These are phyloP conservation scores for Trichoderma atrobrunneum DNA, from an alignment of 2,329 filamentous ascomycete species.

Conservation along the genomic window DNA sequence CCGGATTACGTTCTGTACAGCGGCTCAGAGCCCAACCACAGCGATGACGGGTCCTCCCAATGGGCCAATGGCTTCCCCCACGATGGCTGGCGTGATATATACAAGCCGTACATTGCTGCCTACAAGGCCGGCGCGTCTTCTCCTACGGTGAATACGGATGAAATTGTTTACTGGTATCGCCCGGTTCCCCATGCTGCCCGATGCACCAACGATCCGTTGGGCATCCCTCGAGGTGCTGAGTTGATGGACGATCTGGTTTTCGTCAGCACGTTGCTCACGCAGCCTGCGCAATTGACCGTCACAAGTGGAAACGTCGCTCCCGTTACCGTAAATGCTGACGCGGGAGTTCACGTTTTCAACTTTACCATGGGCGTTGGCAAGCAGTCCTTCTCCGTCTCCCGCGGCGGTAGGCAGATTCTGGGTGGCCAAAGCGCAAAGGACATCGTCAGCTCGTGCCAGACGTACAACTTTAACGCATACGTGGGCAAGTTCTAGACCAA, in stretches of 20 bases:
- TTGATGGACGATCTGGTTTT: conserved; percentile 25
- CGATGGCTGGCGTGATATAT: conserved; percentile 26
- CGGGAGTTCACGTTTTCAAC: conserved; percentile 24
- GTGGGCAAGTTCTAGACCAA: conserved; percentile 22
- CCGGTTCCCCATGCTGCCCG: conserved; percentile 22
- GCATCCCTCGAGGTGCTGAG: conserved; percentile 22
- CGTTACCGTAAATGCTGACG: conserved; percentile 21
- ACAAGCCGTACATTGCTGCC: conserved; percentile 26
- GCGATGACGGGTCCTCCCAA: conserved; percentile 45
- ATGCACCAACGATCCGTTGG: conserved; percentile 23
- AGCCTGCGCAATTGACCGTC: conserved; percentile 24
- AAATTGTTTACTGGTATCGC: conserved; percentile 28
- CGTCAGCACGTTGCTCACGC: conserved; percentile 25
- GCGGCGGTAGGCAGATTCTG: conserved; percentile 17
- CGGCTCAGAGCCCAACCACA: conserved; percentile 28
- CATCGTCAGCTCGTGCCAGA: conserved; percentile 20
- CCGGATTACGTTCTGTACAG: neutral
- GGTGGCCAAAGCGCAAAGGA: conserved; percentile 21
- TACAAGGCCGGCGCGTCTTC: conserved; percentile 23
- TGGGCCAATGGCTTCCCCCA: conserved; percentile 47
- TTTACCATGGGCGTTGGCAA: conserved; percentile 26
- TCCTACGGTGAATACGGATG: conserved; percentile 24
- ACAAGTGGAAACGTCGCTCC: conserved; percentile 21
- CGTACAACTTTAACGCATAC: conserved; percentile 26
- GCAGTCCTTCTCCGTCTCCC: conserved; percentile 22